Percentiles rank a stretch among this genome's conserved stretches.
Conservation (phyloP, 192 early-diverging fungal species). For the Lobosporangium transversale region DNA sequence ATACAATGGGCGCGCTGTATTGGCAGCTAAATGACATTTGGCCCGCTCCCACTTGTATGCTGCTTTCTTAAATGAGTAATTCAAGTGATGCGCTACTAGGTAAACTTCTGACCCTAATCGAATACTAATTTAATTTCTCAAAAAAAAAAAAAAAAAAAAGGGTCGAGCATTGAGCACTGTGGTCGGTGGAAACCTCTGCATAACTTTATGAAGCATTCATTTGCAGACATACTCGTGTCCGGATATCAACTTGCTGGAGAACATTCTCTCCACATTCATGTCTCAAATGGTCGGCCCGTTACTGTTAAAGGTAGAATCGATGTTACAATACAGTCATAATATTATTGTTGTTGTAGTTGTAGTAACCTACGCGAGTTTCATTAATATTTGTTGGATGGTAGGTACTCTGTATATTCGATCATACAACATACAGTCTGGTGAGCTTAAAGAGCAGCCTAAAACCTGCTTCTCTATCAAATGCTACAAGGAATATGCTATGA, state of each 20-base stretch:
- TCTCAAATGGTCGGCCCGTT: slow-evolving; percentile 4
- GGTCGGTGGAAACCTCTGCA: slow-evolving; percentile 46
- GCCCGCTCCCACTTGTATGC: slow-evolving; percentile 42
- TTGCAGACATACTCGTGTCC: slow-evolving; percentile 18
- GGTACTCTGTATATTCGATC: slow-evolving; percentile 4
- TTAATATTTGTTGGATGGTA: too few relatives aligned
- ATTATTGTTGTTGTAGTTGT: too few relatives aligned
- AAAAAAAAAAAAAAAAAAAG: too few relatives aligned
- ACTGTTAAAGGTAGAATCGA: slow-evolving; percentile 13
- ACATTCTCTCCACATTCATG: slow-evolving; percentile 6
- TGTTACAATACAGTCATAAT: too few relatives aligned
- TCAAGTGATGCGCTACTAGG: neutral
- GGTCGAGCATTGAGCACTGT: slow-evolving; percentile 46
- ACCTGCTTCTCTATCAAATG: slow-evolving; percentile 2
- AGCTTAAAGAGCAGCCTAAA: neutral
- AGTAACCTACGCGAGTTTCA: neutral
- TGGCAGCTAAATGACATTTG: slow-evolving; percentile 53
- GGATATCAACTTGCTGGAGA: slow-evolving; percentile 15
- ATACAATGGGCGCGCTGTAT: slow-evolving; percentile 45
- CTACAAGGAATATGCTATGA: neutral
- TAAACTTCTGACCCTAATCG: too few relatives aligned
- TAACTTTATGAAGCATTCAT: slow-evolving; percentile 30
- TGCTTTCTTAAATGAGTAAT: too few relatives aligned
- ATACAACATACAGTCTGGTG: neutral
- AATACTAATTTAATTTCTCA: too few relatives aligned